Conservation (phyloP, 2,329 filamentous ascomycete genomes). For the Claviceps arundinis region DNA sequence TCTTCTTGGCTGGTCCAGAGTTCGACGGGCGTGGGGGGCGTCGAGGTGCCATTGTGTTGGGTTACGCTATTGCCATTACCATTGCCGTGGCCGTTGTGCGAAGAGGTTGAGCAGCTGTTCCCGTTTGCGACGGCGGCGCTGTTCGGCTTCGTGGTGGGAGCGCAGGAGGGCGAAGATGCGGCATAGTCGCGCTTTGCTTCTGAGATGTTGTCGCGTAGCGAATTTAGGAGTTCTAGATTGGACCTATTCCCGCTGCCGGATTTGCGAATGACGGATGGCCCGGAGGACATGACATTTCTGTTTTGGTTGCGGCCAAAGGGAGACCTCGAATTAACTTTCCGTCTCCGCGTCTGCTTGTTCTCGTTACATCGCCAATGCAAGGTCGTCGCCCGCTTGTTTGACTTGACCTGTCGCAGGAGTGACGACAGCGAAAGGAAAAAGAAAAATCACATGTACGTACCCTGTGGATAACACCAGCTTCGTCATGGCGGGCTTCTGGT, state of each 20-base stretch:
- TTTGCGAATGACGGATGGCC: constrained; percentile 72
- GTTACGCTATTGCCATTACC: constrained; percentile 12
- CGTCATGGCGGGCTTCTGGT: constrained; percentile 38
- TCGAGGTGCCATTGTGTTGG: constrained; percentile 14
- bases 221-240: constrained; percentile 84
- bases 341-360: too few relatives aligned
- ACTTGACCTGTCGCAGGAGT: neutral
- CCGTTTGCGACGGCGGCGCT: constrained; percentile 17
- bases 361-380: neutral
- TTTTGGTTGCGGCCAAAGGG: neutral
- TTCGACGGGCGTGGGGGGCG: constrained; percentile 17
- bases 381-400: neutral
- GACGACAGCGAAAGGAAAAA: neutral
- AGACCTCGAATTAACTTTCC: too few relatives aligned
- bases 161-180: constrained; percentile 10
- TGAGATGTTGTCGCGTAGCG: constrained; percentile 70
- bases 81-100: constrained; percentile 12
- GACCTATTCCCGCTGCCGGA: constrained; percentile 61
- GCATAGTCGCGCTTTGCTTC: constrained; percentile 54
- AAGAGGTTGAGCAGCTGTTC: neutral
- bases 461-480: constrained; percentile 77
- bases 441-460: constrained; percentile 36
- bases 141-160: constrained; percentile 11
- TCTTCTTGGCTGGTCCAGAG: constrained; percentile 58
- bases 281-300: constrained; percentile 73